Evolutionary conservation across 345 rosid genomes (phyloP), one percentile per base, ranked within the genome.

Genomic region (Clausena lansium): DNA sequence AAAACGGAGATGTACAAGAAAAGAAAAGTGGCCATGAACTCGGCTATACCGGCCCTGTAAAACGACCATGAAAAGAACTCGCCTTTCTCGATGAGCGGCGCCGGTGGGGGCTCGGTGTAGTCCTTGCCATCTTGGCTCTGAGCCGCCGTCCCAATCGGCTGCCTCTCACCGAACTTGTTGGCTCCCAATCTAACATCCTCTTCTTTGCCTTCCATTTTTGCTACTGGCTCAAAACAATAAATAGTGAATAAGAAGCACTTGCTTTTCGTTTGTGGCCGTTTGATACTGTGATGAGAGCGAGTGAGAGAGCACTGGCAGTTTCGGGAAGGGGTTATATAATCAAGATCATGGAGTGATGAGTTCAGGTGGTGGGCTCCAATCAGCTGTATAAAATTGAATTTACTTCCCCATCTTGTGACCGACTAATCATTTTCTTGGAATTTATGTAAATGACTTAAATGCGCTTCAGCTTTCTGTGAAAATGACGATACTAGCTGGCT

Each of bases 141-240:
- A 38, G 91, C 91, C 30, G 89, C 78, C 14, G 89, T 88, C 25
- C 91, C 91, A 45, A 88, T 71, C 30, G 89, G 89, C 73, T 86
- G 89, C 83, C 84, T 76, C 84, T 86, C 91, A 1, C 70, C 7
- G 78, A 66, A 88, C 88, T 88, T 85, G 88, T 82, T 88, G 73
- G 88, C 88, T 70, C 91, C 91, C 74, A 86, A 45, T 65, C 89
- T 83, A 78, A 88, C 91, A 67, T 88, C 91, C 71, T 88, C 91
- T 64, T 86, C 88, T 58, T 85, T 86, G 55, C 71, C 89, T 75
- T 82, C 89, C 86, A 84, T 82, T 74, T 69, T 55, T n/a, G 15
- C 38, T 47, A 20, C 3, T 15, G 8, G 59, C 71, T 72, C 7
- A 22, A 2, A 73, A 54, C 8, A 32, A n/a, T n/a, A 30, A 25